These are phyloP conservation scores for Panicum virgatum DNA, from an alignment of 202 grass and related monocot genomes.

Conservation along the genomic window DNA sequence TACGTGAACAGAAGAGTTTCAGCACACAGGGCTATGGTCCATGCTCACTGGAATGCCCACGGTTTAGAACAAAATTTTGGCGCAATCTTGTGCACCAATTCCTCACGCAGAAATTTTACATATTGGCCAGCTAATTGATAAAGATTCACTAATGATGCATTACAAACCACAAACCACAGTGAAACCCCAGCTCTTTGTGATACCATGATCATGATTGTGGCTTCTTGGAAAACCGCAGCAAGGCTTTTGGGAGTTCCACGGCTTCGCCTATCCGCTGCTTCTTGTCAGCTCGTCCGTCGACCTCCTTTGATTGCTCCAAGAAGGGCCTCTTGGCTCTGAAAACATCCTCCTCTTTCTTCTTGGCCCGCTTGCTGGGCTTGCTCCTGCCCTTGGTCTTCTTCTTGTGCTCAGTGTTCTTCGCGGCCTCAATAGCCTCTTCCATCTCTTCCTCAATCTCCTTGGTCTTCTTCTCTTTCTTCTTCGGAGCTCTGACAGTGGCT, in stretches of 20 bases:
- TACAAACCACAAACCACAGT: slow-evolving; percentile 1
- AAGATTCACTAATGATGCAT: slow-evolving; percentile 11
- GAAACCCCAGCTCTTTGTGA: background rate
- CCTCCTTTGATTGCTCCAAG: slow-evolving; percentile 47
- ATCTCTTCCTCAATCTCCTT: slow-evolving; percentile 71
- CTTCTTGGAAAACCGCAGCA: slow-evolving; percentile 72
- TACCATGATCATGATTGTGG: slow-evolving; percentile 28
- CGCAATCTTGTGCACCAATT: slow-evolving; percentile 1
- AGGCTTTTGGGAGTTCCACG: slow-evolving; percentile 66
- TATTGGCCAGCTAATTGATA: background rate
- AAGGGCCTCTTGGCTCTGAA: slow-evolving; percentile 73
- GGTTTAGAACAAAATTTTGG: background rate
- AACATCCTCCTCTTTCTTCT: slow-evolving; percentile 74
- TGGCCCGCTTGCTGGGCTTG: slow-evolving; percentile 84
- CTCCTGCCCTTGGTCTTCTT: slow-evolving; percentile 97
- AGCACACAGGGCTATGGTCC: too few relatives aligned
- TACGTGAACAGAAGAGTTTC: background rate
- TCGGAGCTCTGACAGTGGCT: slow-evolving; percentile 57
- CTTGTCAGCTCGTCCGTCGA: slow-evolving; percentile 30
- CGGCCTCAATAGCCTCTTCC: slow-evolving; percentile 58
- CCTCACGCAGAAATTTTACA: background rate
- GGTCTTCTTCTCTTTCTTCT: slow-evolving; percentile 64
- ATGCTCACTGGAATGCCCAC: background rate
- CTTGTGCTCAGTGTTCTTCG: slow-evolving; percentile 57
- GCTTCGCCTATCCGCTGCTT: slow-evolving; percentile 52